Percentiles rank a stretch among this genome's conserved stretches.
Conservation (phyloP, 2,329 filamentous ascomycete genomes). For the Aureobasidium sp. region DNA sequence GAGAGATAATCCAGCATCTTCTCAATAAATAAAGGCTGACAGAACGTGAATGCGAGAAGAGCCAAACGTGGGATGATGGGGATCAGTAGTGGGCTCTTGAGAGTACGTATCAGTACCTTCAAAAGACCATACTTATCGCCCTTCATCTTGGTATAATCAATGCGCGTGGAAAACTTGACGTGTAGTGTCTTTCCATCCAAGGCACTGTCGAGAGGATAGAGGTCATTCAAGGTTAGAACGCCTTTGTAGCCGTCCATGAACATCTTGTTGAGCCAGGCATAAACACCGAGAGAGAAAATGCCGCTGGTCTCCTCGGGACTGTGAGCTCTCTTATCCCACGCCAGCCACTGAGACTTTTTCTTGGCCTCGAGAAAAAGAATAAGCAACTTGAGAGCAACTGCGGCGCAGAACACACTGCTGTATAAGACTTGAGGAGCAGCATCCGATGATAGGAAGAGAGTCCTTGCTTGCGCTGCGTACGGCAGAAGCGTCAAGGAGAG, state of each 20-base stretch:
- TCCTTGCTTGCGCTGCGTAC: neutral
- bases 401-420: neutral
- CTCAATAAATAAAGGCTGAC: neutral
- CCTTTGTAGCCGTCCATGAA: neutral
- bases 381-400: neutral
- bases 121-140: neutral
- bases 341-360: neutral
- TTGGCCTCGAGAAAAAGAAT: neutral
- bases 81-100: neutral
- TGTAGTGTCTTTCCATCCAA: neutral
- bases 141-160: neutral
- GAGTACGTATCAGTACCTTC: neutral
- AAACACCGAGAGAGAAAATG: constrained; percentile 1
- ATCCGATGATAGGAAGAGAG: neutral
- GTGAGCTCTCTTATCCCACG: neutral
- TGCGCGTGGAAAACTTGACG: neutral
- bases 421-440: neutral
- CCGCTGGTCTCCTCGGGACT: neutral
- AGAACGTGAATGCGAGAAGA: neutral
- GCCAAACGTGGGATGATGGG: neutral
- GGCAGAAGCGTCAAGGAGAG: neutral
- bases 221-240: neutral
- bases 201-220: neutral
- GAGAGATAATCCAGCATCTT: neutral
- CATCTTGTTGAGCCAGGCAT: neutral